Evolutionary conservation across 371 early-diverging fungal species (phyloP), one percentile per base, ranked within the genome.

Genomic region (Mycotypha africana): DNA sequence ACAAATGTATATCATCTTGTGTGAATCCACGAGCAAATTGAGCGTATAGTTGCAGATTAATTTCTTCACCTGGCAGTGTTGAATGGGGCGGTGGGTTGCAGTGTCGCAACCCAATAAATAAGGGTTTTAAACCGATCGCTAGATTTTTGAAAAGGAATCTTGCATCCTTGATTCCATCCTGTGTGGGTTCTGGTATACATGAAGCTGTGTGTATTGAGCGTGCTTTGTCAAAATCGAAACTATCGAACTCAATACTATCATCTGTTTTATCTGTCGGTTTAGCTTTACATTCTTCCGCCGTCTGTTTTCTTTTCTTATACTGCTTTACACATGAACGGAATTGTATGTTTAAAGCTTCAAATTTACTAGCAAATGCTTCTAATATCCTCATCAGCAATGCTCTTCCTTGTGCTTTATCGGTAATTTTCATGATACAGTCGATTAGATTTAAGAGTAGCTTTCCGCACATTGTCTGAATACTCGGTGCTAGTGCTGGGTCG

Each of bases 391-490:
- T 82, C 37, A 96, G 69, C 42, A 96, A 74, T 11, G 71, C 73
- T 28, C 95, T 84, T 22, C 80, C 80, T 56, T 79, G 71, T 38
- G 47, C 50, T 53, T 75, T 81, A 55, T 87, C 77, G 3, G 78
- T 79, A 17, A 85, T 83, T 48, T 74, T 79, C 42, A 82, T 79
- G 48, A 92, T 86, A 54, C 88, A 84, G 38, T 97, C 97, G 17
- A 93, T 85, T 31, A 96, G 60, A 56, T 92, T 92, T 28, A 93
- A 65, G n/a, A 99, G 67, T 22, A 98, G 61, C 54, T 95, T 97
- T 38, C 88, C 88, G 50, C 97, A 95, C 90, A 97, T 93, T 1
- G 92, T 94, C 58, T 96, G 96, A 40, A 97, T 92, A 48, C 86
- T 88, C 4, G 89, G 82, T 22, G 91, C 83, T 34, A 97, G 71